Evolutionary conservation across 1,139 yeast genomes (phyloP).

Genomic region (Suhomyces bribrorum): DNA sequence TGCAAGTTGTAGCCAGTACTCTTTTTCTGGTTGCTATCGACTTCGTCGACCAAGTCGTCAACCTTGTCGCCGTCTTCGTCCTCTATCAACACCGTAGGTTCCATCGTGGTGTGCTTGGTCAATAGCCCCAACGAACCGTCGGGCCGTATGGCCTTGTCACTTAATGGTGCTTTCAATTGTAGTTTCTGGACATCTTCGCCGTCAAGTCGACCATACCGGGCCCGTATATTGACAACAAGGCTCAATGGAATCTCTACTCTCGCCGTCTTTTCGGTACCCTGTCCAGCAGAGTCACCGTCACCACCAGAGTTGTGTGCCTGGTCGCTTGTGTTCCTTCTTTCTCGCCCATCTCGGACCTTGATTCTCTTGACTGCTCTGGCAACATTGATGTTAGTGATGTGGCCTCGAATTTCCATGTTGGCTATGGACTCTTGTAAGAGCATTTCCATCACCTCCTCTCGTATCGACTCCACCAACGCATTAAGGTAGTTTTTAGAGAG

Average conservation of each 20-base stretch:
- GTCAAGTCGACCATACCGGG: constrained; percentile 3
- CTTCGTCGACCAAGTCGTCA: neutral
- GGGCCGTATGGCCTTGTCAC: constrained; percentile 9
- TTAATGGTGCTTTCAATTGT: constrained; percentile 6
- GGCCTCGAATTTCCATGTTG: constrained; percentile 8
- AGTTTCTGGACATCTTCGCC: constrained; percentile 6
- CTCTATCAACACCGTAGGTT: constrained; percentile 5
- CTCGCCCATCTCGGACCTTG: constrained; percentile 1
- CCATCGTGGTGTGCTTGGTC: constrained; percentile 13
- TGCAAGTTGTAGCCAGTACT: constrained; percentile 13
- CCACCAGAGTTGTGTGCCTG: neutral
- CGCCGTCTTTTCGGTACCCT: constrained; percentile 1
- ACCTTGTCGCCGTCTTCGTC: constrained; percentile 12
- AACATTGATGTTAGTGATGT: constrained; percentile 2
- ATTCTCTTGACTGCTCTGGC: constrained; percentile 5
- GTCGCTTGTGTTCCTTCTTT: neutral
- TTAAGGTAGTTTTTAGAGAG: constrained; percentile 18
- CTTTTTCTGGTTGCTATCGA: constrained; percentile 15
- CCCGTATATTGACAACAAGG: constrained; percentile 6
- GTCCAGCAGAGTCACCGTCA: neutral
- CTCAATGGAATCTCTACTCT: constrained; percentile 9
- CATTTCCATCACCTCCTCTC: constrained; percentile 8
- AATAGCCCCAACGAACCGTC: constrained; percentile 7
- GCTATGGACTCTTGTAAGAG: constrained; percentile 12
- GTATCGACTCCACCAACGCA: constrained; percentile 14